A percentile compares a stretch with the other conserved stretches of the same genome.
Evolutionary conservation across 2,329 filamentous ascomycete genomes (phyloP).

Genomic region (Nannizziopsis arthrosporioides): DNA sequence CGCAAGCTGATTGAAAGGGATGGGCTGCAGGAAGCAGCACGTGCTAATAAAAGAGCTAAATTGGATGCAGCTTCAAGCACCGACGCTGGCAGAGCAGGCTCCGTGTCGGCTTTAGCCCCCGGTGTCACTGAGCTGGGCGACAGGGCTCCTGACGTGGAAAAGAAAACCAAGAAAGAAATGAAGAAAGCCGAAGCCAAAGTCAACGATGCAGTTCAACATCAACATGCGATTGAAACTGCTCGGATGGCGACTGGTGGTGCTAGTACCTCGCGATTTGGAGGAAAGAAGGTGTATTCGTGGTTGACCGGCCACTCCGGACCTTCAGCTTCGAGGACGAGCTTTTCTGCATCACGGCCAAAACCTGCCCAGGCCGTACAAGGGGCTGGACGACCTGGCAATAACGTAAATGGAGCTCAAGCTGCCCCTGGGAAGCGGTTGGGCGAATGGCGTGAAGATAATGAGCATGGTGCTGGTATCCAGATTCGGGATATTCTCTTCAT

Average conservation of each 20-base stretch:
- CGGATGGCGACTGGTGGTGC: conserved; percentile 60
- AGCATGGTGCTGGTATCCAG: conserved; percentile 68
- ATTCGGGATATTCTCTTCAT: conserved; percentile 70
- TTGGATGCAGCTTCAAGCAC: conserved; percentile 44
- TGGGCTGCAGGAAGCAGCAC: conserved; percentile 59
- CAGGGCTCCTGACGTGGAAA: conserved; percentile 48
- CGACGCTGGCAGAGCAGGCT: conserved; percentile 41
- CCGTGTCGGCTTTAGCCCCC: conserved; percentile 49
- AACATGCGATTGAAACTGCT: conserved; percentile 72
- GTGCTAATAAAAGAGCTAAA: conserved; percentile 55
- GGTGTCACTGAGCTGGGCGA: conserved; percentile 36
- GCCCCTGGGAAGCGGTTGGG: conserved; percentile 50
- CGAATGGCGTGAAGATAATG: conserved; percentile 62
- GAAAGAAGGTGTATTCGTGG: conserved; percentile 39
- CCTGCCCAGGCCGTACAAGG: conserved; percentile 9
- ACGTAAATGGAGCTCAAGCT: conserved; percentile 21
- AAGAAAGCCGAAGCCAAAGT: conserved; percentile 63
- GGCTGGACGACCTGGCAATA: conserved; percentile 20
- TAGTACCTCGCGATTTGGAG: conserved; percentile 38
- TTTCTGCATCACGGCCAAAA: conserved; percentile 26
- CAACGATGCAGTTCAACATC: conserved; percentile 66
- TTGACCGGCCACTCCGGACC: conserved; percentile 26
- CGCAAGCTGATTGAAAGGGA: conserved; percentile 55
- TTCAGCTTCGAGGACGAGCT: conserved; percentile 25
- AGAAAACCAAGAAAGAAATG: conserved; percentile 79